Conservation (phyloP, 805 yeast species). For the Barnettozyma populi region DNA sequence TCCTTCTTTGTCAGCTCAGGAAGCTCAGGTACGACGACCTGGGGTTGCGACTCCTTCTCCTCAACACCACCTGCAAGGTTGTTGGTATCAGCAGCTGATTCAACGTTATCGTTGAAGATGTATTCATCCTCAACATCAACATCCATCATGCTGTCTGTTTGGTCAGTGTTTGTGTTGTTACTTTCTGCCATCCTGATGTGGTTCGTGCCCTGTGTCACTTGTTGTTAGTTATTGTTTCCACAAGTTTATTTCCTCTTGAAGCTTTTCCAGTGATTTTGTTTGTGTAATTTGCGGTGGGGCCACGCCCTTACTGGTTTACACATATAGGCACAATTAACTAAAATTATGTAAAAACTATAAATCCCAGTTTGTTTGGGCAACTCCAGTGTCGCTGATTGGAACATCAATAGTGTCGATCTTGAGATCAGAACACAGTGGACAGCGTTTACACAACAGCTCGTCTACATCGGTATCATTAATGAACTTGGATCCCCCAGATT, state of each 20-base stretch:
- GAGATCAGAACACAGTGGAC: slow-evolving; percentile 72
- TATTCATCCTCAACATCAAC: slow-evolving; percentile 26
- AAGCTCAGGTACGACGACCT: slow-evolving; percentile 31
- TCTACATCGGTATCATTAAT: slow-evolving; percentile 46
- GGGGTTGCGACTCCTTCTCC: slow-evolving; percentile 11
- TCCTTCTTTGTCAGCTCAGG: slow-evolving; percentile 75
- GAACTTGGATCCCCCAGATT: slow-evolving; percentile 23
- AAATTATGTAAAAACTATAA: slow-evolving; percentile 8
- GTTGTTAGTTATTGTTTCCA: too few relatives aligned
- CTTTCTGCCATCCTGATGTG: background rate
- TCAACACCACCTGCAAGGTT: slow-evolving; percentile 6
- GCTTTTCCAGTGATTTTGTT: background rate
- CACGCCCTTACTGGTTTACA: background rate
- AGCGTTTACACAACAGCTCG: slow-evolving; percentile 51
- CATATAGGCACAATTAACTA: too few relatives aligned
- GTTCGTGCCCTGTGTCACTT: background rate
- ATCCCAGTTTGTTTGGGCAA: slow-evolving; percentile 44
- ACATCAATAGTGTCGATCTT: slow-evolving; percentile 67
- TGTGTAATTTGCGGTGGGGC: background rate
- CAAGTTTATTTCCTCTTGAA: background rate
- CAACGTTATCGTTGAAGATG: slow-evolving; percentile 21
- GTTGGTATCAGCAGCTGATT: slow-evolving; percentile 5
- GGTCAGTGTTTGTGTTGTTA: background rate
- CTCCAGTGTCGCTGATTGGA: slow-evolving; percentile 40
- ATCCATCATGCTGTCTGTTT: slow-evolving; percentile 14